Evolutionary conservation across 176 grass and related monocot species (phyloP).

Genomic region (Panicum miliaceum): DNA sequence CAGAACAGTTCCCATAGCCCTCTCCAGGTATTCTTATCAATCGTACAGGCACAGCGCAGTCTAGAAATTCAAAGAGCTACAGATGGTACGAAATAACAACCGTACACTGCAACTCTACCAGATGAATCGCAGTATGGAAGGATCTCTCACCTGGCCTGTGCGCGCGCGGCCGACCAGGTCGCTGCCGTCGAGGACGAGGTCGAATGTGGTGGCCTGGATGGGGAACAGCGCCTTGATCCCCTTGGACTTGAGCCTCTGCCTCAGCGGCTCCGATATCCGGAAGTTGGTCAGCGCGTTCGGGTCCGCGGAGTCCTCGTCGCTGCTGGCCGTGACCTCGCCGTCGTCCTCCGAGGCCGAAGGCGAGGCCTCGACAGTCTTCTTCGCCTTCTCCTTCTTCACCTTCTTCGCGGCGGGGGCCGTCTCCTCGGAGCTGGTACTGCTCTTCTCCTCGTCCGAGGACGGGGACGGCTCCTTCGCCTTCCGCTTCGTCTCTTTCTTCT

Average conservation of each 20-base stretch:
- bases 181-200: slow-evolving; percentile 74
- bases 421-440: slow-evolving; percentile 65
- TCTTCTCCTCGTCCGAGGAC: slow-evolving; percentile 42
- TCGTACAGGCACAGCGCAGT: neutral
- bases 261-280: slow-evolving; percentile 74
- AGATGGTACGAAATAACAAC: neutral
- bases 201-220: slow-evolving; percentile 93
- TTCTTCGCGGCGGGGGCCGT: slow-evolving; percentile 52
- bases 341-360: slow-evolving; percentile 47
- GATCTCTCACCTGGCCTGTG: slow-evolving; percentile 77
- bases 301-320: slow-evolving; percentile 64
- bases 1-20: neutral
- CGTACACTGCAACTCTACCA: neutral
- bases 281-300: slow-evolving; percentile 81
- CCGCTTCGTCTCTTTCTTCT: slow-evolving; percentile 74
- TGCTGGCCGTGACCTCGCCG: slow-evolving; percentile 63
- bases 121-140: neutral
- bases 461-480: slow-evolving; percentile 52
- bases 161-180: slow-evolving; percentile 93
- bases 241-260: slow-evolving; percentile 72
- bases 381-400: slow-evolving; percentile 49
- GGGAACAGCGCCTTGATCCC: slow-evolving; percentile 88
- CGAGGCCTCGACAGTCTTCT: neutral
- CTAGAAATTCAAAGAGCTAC: neutral
- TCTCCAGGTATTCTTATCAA: neutral